A percentile compares a stretch with the other conserved stretches of the same genome.
phyloP scores from a whole-genome alignment of 495 filamentous ascomycete species.

The Hypoxylon intermedium region DNA sequence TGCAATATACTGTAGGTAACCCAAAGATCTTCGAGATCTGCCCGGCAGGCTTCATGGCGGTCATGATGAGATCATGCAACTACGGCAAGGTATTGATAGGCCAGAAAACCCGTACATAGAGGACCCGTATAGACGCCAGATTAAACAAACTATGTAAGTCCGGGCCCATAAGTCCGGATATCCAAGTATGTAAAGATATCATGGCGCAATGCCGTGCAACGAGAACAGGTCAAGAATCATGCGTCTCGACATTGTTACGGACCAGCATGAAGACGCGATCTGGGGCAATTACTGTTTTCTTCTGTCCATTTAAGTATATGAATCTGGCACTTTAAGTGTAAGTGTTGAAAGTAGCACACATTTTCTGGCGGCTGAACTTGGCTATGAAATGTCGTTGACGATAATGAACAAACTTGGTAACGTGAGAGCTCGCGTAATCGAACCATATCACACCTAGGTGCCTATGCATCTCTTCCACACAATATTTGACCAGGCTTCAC shows the following conservation, averaged over 20 bases:
- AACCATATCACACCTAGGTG: too few relatives aligned
- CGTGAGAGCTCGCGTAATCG: too few relatives aligned
- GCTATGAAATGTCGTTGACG: background rate
- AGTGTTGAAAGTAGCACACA: background rate
- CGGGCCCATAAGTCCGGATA: constrained; percentile 24
- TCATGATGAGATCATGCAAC: constrained; percentile 7
- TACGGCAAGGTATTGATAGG: constrained; percentile 4
- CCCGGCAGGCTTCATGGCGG: background rate
- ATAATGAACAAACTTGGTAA: background rate
- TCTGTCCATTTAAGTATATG: background rate
- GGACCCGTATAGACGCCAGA: too few relatives aligned
- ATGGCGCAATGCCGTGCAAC: constrained; percentile 6
- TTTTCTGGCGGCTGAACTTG: background rate
- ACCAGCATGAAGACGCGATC: background rate
- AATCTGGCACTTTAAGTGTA: background rate
- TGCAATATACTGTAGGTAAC: constrained; percentile 5
- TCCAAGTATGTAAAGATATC: constrained; percentile 6
- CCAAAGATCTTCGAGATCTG: constrained; percentile 3
- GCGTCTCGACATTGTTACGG: background rate
- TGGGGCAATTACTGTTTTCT: background rate
- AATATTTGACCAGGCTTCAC: too few relatives aligned
- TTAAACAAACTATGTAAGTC: constrained; percentile 8
- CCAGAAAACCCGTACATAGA: constrained; percentile 16
- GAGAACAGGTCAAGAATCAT: background rate
- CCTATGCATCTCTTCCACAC: too few relatives aligned